Evolutionary conservation across 306 rosid species (phyloP).

Genomic region (Vigna mungo): DNA sequence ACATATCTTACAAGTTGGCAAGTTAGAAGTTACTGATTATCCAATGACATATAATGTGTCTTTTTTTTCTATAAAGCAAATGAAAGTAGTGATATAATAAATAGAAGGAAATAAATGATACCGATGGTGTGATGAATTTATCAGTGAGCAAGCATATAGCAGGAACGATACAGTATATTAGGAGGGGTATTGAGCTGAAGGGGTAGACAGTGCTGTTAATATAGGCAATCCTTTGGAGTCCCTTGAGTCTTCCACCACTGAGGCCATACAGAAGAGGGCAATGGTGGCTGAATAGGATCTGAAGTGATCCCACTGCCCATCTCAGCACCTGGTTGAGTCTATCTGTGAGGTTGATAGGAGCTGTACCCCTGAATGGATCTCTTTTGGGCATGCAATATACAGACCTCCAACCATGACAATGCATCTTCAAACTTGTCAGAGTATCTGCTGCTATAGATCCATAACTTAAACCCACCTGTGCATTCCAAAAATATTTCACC

Average conservation of each 20-base stretch:
- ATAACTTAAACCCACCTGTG: constrained; percentile 89
- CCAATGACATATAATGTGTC: background rate
- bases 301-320: constrained; percentile 98
- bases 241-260: constrained; percentile 82
- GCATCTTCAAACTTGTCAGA: constrained; percentile 89
- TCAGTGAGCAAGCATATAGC: constrained; percentile 97
- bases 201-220: constrained; percentile 91
- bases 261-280: constrained; percentile 82
- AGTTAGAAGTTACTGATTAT: constrained; percentile 7
- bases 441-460: constrained; percentile 90
- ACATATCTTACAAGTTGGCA: background rate
- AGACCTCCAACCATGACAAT: constrained; percentile 92
- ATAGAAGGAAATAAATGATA: constrained; percentile 38
- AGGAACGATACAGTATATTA: constrained; percentile 80
- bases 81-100: background rate
- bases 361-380: constrained; percentile 89
- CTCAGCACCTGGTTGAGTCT: constrained; percentile 88
- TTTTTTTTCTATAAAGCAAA: background rate
- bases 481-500: constrained; percentile 38
- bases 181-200: constrained; percentile 91
- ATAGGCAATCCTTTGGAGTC: constrained; percentile 88
- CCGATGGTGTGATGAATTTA: constrained; percentile 96
- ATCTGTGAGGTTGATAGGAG: constrained; percentile 95
- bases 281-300: constrained; percentile 93
- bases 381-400: constrained; percentile 90